Evolutionary conservation across 495 filamentous ascomycete genomes (phyloP), one percentile per base, ranked within the genome.

Genomic region (Lophiotrema nucula): DNA sequence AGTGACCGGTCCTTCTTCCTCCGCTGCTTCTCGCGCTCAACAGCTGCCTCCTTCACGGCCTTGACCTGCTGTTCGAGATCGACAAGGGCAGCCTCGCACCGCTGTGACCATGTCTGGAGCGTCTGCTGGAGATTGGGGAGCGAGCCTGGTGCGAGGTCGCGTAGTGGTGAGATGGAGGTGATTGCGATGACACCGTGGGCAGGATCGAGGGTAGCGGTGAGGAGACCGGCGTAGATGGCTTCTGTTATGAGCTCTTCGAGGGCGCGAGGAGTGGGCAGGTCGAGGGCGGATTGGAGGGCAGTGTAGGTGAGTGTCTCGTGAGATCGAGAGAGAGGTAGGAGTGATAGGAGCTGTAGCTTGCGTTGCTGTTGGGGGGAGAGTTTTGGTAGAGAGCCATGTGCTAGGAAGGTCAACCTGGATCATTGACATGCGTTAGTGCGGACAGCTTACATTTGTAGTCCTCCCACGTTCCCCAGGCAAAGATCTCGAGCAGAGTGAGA

Each of bases 191-290:
- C 77, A 18, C 85, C 81, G 55, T 83, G 74, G 42, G 80, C 78
- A 11, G 92, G 88, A 68, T 92, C 88, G 33, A 97, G 87, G 58
- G 89, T 90, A 6, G 83, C 93, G 22, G 79, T 78, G 31, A 98
- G 71, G 0, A 98, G 83, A 18, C 84, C 87, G 33, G 86, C 81
- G 79, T 97, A 97, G 72, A 97, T 88, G 62, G 90, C 83, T 62
- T 83, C 82, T 69, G 93, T 96, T 56, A 97, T 82, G 50, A 97
- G 85, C 63, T 91, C 83, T 78, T 98, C 93, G 64, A 98, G 86
- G 37, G 87, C 84, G 27, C 88, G 81, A 51, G 79, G 69, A 55
- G 74, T 79, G 46, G 83, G 63, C 26, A 96, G 84, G 48, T 78
- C 82, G 48, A 98, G 88, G 6, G 76, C 73, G 24, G 58, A 35